Conservation (phyloP, 805 yeast genomes). For the Candida morakotiae region DNA sequence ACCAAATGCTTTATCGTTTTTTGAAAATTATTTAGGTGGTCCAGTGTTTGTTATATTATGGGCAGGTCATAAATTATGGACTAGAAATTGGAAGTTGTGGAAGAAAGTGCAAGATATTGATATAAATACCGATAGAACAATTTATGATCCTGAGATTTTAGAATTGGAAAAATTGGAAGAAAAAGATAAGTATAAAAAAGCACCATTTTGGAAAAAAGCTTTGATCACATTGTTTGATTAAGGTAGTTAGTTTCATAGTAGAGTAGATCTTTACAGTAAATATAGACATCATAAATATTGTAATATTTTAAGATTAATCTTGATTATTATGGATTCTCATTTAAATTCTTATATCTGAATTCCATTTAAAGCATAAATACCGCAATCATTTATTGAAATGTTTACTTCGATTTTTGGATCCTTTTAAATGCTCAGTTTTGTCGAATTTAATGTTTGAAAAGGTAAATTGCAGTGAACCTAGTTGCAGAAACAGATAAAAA, state of each 20-base stretch:
- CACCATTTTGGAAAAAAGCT: conserved; percentile 18
- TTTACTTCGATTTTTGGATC: too few relatives aligned
- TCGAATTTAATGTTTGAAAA: too few relatives aligned
- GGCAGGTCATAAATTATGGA: conserved; percentile 27
- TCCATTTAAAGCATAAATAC: too few relatives aligned
- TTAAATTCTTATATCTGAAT: too few relatives aligned
- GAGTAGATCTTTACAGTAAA: conserved; percentile 3
- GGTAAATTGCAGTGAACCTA: too few relatives aligned
- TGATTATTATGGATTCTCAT: too few relatives aligned
- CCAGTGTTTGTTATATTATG: conserved; percentile 26
- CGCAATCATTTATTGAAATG: too few relatives aligned
- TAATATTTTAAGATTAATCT: too few relatives aligned
- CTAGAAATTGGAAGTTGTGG: conserved; percentile 26
- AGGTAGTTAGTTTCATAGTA: too few relatives aligned
- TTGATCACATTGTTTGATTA: conserved; percentile 11
- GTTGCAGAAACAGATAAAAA: too few relatives aligned
- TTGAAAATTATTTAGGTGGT: conserved; percentile 31
- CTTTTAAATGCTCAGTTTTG: too few relatives aligned
- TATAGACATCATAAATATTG: neutral
- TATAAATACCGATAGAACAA: conserved; percentile 23
- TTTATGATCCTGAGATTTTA: conserved; percentile 31
- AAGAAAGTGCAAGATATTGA: conserved; percentile 27
- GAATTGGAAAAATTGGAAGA: conserved; percentile 25
- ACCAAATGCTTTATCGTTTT: conserved; percentile 25
- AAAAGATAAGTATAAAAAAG: conserved; percentile 13